Percentiles rank a stretch among this genome's conserved stretches.
phyloP scores from a whole-genome alignment of 1,139 yeast genomes.

The Kodamaea sp. region DNA sequence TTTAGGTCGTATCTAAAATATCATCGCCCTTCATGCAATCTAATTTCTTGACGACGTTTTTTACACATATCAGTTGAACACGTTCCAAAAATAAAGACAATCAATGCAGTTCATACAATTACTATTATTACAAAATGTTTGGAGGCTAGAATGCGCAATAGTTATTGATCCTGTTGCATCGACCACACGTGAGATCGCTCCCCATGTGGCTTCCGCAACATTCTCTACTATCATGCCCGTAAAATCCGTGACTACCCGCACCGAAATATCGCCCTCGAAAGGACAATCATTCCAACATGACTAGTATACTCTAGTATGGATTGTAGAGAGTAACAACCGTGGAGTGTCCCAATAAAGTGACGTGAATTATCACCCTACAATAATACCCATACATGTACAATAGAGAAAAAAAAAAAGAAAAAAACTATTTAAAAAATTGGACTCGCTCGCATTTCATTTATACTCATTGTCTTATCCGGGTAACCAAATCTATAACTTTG shows the following conservation, averaged over 20 bases:
- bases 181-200: conserved; percentile 8
- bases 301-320: conserved; percentile 49
- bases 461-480: conserved; percentile 10
- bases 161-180: conserved; percentile 19
- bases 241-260: conserved; percentile 41
- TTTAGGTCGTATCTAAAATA: neutral
- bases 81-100: too few relatives aligned
- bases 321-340: conserved; percentile 52
- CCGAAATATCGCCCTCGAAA: conserved; percentile 4
- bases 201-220: conserved; percentile 8
- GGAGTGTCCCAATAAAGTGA: conserved; percentile 16
- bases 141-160: conserved; percentile 48
- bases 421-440: conserved; percentile 3
- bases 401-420: conserved; percentile 23
- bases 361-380: conserved; percentile 46
- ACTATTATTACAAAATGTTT: conserved; percentile 23
- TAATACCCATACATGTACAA: conserved; percentile 53
- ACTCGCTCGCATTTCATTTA: conserved; percentile 4
- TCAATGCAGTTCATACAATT: too few relatives aligned
- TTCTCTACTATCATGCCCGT: conserved; percentile 36
- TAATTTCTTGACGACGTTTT: neutral
- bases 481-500: conserved; percentile 2
- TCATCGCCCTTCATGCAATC: neutral
- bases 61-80: neutral
- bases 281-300: conserved; percentile 9